These are phyloP conservation scores for Casuarina cunninghamiana DNA, from an alignment of 306 rosid genomes.

Conservation along the genomic window DNA sequence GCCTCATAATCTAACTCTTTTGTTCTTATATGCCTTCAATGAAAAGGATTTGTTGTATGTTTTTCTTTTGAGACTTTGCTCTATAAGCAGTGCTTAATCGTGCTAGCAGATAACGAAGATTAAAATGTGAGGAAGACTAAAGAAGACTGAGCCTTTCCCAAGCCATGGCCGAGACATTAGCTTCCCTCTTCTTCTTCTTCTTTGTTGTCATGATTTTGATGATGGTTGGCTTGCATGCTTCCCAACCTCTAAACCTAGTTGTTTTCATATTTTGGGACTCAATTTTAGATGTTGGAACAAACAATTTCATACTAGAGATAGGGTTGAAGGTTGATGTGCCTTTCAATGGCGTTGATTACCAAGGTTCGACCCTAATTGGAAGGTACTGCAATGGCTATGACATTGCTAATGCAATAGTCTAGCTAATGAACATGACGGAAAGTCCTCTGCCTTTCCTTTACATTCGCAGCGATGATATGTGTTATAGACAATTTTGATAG, in stretches of 20 bases:
- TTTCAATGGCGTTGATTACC: constrained; percentile 26
- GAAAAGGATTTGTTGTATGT: too few relatives aligned
- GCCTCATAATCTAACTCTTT: not conserved
- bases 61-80: not conserved
- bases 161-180: not conserved
- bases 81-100: not conserved
- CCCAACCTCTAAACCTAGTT: not conserved
- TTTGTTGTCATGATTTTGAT: not conserved
- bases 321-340: constrained; percentile 12
- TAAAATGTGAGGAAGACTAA: not conserved
- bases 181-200: not conserved
- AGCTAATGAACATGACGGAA: too few relatives aligned
- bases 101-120: not conserved
- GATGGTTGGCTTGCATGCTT: not conserved
- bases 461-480: too few relatives aligned
- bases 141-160: not conserved
- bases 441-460: too few relatives aligned
- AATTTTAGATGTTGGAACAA: constrained; percentile 29
- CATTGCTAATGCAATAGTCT: constrained; percentile 16
- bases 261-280: constrained; percentile 32
- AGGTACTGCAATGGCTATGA: constrained; percentile 35
- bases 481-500: too few relatives aligned
- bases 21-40: not conserved
- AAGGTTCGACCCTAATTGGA: constrained; percentile 12
- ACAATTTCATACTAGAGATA: not conserved